Conservation (phyloP, 2,329 filamentous ascomycete species). For the Verruconis gallopava region DNA sequence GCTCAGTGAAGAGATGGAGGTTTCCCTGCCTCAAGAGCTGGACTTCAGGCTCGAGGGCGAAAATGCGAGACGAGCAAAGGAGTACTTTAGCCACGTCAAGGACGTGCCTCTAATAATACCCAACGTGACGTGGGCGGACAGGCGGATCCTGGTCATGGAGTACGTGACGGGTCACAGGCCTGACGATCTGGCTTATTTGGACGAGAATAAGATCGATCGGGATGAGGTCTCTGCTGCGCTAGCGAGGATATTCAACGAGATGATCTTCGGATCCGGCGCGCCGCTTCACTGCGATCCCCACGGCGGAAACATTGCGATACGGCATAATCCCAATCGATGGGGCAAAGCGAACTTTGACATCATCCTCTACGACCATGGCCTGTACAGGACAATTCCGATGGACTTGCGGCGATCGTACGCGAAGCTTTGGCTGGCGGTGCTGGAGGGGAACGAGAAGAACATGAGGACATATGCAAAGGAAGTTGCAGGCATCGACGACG, state of each 20-base stretch:
- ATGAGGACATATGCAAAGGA: slow-evolving; percentile 87
- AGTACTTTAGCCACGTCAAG: slow-evolving; percentile 61
- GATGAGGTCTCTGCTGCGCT: slow-evolving; percentile 91
- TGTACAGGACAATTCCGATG: slow-evolving; percentile 84
- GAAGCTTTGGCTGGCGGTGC: slow-evolving; percentile 92
- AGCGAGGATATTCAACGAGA: slow-evolving; percentile 92
- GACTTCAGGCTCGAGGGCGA: slow-evolving; percentile 77
- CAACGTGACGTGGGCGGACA: slow-evolving; percentile 76
- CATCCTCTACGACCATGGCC: slow-evolving; percentile 89
- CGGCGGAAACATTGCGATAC: slow-evolving; percentile 88
- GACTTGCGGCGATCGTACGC: slow-evolving; percentile 74
- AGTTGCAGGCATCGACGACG: slow-evolving; percentile 76
- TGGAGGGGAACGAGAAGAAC: slow-evolving; percentile 69
- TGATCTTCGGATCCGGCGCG: slow-evolving; percentile 88
- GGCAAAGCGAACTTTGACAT: slow-evolving; percentile 71
- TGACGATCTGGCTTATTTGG: slow-evolving; percentile 80
- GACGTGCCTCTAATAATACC: slow-evolving; percentile 78
- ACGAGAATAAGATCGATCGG: slow-evolving; percentile 74
- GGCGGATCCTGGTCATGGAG: slow-evolving; percentile 90
- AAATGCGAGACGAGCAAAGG: slow-evolving; percentile 67
- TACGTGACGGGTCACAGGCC: slow-evolving; percentile 75
- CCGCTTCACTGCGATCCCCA: slow-evolving; percentile 95
- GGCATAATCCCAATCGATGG: slow-evolving; percentile 46
- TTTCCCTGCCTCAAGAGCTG: slow-evolving; percentile 78
- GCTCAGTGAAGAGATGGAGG: slow-evolving; percentile 86